Percentiles rank a stretch among this genome's conserved stretches.
Conservation (phyloP, 2,329 filamentous ascomycete genomes). For the Coniochaeta prunicola region DNA sequence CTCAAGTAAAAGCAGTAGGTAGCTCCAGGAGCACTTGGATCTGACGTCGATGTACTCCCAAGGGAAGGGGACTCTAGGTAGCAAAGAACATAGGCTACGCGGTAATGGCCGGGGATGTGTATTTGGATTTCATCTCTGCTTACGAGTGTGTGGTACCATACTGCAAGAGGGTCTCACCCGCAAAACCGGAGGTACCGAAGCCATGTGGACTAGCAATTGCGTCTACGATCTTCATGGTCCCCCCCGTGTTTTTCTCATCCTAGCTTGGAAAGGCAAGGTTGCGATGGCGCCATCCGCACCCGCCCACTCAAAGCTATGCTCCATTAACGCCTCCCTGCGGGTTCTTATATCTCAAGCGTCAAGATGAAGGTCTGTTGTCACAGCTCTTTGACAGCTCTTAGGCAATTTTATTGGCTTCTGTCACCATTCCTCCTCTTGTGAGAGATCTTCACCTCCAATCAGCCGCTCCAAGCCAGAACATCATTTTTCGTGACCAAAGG, state of each 20-base stretch:
- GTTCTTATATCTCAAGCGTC: not conserved
- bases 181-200: not conserved
- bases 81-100: too few species aligned
- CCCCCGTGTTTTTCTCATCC: not conserved
- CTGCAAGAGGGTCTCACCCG: not conserved
- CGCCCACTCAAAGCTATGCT: not conserved
- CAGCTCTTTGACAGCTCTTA: not conserved
- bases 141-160: too few species aligned
- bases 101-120: too few species aligned
- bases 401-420: conserved; percentile 1
- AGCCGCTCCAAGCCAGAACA: not conserved
- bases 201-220: too few species aligned
- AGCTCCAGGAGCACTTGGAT: too few species aligned
- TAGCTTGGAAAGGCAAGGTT: conserved; percentile 3
- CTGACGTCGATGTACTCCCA: too few species aligned
- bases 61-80: too few species aligned
- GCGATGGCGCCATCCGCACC: conserved; percentile 2
- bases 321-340: not conserved
- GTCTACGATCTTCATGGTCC: not conserved
- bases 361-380: not conserved
- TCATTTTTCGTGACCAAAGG: not conserved
- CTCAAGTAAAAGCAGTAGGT: too few species aligned
- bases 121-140: too few species aligned
- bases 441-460: not conserved
- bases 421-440: not conserved